Evolutionary conservation across 352 stramenopile genomes (phyloP), one percentile per base, ranked within the genome.

Genomic region (Globisporangium paroecandrum): DNA sequence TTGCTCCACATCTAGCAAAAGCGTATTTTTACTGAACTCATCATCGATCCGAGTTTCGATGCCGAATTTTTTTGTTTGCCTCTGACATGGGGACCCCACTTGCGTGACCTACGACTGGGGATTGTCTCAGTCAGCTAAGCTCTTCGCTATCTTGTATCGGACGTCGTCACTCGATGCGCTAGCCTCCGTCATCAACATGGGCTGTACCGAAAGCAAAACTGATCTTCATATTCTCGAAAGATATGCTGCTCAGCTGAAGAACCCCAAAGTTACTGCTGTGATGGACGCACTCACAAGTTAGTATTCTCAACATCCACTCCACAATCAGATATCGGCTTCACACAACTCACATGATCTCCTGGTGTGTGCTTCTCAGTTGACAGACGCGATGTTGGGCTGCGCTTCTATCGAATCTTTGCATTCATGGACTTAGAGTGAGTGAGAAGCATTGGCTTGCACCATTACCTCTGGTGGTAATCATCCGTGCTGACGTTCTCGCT

Each of bases 341-440:
- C 36, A 9, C 18, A 46, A 46, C 55, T 61, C 29, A 29, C 55
- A 27, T 47, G 18, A 6, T 15, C 9, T 20, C 29, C 18, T 46
- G 27, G 4, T 13, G 20, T 25, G 13, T 18, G 25, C 7, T 54
- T 43, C 7, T 15, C 43, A 86, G 80, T 89, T 20, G 75, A 86
- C n/a, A 73, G 73, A 58, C 24, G 67, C 24, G 74, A 73, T 8
- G 62, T 61, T 1, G 80, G 80, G 2, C 34, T 85, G n/a, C 69
- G 71, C 8, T 81, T 85, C 43, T 89, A 74, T 59, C 77, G 69
- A 0, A 61, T 85, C 24, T 89, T 89, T 58, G 71, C 77, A 8
- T 65, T 61, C 15, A 86, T 89, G 75, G 80, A 86, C 49, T 74
- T 54, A 18, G 77, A 86, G 80, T 88, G 69, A 86, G 80, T 87